Base-by-base conservation (phyloP, 768 basidiomycete species). In the Phylloporus arenicola region DNA sequence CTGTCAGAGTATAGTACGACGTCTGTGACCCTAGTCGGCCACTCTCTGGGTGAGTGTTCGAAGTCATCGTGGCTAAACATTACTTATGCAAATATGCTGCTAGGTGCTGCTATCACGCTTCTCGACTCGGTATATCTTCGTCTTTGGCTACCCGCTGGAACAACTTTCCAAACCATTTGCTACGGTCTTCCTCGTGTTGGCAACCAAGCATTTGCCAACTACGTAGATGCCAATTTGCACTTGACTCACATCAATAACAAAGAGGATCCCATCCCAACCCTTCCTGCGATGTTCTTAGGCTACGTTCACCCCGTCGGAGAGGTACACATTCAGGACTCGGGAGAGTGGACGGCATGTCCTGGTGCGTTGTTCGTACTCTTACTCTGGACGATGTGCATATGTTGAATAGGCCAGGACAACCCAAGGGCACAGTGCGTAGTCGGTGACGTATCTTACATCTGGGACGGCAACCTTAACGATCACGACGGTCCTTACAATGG, bases 151-250 rank as follows among this genome's bases (percentile, higher is more conserved):
- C 70, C 70, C 19, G 30, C 54, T 0, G 60, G 58, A 48, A 70
- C 62, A 2, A 59, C 60, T 13, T 66, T 74, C 64, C 43, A 53
- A 43, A 66, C 68, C 7, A 20, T 70, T 27, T 20, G 43, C 14
- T 73, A 69, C 40, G 73, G 72, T 27, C 60, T 74, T 29, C 73
- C 70, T 34, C 62, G 72, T 17, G 71, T 70, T 24, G 81, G 83
- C 12, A 83, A 84, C 64, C 73, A 77, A 59, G 79, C 71, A 2
- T 85, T 83, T 52, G 82, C 81, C 1, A 56, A 81, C 56, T 77
- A 76, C 56, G 74, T 82, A 43, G 78, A 83, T 53, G 63, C 71
- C 11, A 64, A 77, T 39, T 41, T 69, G 34, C 52, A 66, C 12
- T 56, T 82, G 41, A 80, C 73, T 4, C 82, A 77, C 52, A 73